Evolutionary conservation across 106 monocot species (phyloP), one percentile per base, ranked within the genome.

Genomic region (Apostasia shenzhenica): DNA sequence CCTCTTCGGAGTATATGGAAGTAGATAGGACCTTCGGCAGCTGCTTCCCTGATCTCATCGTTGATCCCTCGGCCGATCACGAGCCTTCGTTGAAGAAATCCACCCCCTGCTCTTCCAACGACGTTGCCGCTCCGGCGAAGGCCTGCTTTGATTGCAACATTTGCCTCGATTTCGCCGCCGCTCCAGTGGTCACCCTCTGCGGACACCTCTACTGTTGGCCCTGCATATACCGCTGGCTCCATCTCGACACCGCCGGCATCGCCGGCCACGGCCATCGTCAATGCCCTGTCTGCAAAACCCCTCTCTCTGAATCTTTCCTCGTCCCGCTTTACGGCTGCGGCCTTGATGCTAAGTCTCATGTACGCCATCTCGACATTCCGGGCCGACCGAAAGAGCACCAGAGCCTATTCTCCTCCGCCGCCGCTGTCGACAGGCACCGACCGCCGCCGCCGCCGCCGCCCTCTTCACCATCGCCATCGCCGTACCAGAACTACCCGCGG

Each of bases 131-230:
- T 4, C 47, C 81, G 1, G 61, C 71, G 2, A 69, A 67, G 3
- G 89, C 79, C 11, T 82, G 87, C 73, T 97, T 97, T 66, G 92
- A 97, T 68, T 97, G 97, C 84, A 97, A 97, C 82, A 97, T 97
- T 51, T 97, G 97, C 77, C 68, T 92, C 26, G 92, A 89, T 38
- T 81, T 73, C 11, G 92, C 84, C 0, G 70, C 70, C 1, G 92
- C 89, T 14, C 92, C 97, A 11, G 92, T 97, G 41, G 97, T 97
- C 45, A 97, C 97, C 3, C 89, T 97, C 46, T 97, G 92, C 69
- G 97, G 97, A 69, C 97, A 97, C 72, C 97, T 97, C 79, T 97
- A 85, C 73, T 97, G 97, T 79, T 97, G 97, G 92, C 97, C 97
- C 8, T 97, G 97, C 76, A 86, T 97, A 53, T 92, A 92, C 81